Base-by-base conservation (phyloP, 352 stramenopile genomes). In the Globisporangium cylindrosporum region DNA sequence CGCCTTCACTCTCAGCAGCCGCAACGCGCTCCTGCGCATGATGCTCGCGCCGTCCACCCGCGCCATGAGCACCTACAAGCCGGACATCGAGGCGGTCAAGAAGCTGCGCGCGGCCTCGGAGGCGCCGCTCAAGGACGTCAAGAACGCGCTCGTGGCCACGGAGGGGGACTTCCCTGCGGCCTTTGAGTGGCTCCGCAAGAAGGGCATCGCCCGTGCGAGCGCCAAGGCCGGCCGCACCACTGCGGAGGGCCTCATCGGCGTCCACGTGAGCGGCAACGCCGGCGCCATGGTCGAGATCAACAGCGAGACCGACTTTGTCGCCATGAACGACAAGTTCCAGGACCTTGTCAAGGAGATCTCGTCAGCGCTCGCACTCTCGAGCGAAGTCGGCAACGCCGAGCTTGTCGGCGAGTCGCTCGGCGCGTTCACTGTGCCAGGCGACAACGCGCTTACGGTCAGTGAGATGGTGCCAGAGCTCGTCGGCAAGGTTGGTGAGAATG, bases 231-330 rank as follows among this genome's bases (percentile, higher is more conserved):
- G 81, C 14, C 83, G 90, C 67, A 83, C 78, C 22, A 92, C 89
- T 1, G 86, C 80, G 41, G 86, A 96, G 73, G 90, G 90, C 3
- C 81, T 94, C 14, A 78, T 95, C 14, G 78, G 78, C 46, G 73
- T 92, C n/a, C 72, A 94, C 53, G 85, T 89, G 51, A 84, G 86
- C 62, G 88, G 82, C 32, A 89, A 93, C 70, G 75, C 78, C 55
- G 80, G 80, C 54, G 91, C 91, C 49, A 93, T 98, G 77, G 90
- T 98, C 29, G 91, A 98, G 77, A 82, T 98, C 68, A 98, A 98
- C 81, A 97, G 88, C 57, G 91, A 98, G 79, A 98, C 93, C 29
- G 93, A 98, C 76, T 98, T 98, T 73, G 93, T 98, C 63, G 92
- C 90, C 25, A 93, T 92, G 80, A 97, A 98, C 80, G 89, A 91